phyloP scores from a whole-genome alignment of 441 rosid genomes.

The Viola pubescens region DNA sequence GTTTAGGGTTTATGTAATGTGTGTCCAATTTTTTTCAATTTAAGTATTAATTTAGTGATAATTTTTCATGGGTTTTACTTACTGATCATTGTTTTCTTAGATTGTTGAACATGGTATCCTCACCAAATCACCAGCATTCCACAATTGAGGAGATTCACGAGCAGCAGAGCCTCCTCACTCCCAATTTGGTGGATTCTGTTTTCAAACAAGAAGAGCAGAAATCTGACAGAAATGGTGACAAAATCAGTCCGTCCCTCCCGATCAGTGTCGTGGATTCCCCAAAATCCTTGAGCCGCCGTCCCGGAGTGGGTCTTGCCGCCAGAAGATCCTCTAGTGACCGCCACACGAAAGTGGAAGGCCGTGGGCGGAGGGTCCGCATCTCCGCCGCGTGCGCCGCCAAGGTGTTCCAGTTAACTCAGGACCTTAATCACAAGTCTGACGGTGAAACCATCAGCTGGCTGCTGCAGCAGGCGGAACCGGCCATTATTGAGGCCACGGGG shows the following conservation, averaged over 20 bases:
- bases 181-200: constrained; percentile 16
- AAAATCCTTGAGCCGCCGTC: background rate
- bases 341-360: constrained; percentile 73
- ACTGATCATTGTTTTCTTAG: background rate
- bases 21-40: background rate
- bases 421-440: constrained; percentile 59
- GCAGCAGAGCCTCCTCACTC: constrained; percentile 15
- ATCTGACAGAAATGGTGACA: background rate
- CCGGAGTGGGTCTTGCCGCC: background rate
- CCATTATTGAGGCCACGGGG: constrained; percentile 62
- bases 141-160: constrained; percentile 31
- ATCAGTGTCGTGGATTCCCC: constrained; percentile 20
- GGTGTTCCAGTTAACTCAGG: constrained; percentile 61
- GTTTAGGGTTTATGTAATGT: background rate
- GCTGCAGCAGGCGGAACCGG: constrained; percentile 49
- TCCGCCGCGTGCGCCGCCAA: constrained; percentile 59
- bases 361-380: constrained; percentile 59
- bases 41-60: background rate
- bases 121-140: constrained; percentile 15
- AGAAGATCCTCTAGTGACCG: constrained; percentile 49
- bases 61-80: background rate
- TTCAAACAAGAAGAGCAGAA: constrained; percentile 29
- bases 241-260: constrained; percentile 13
- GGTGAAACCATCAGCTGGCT: constrained; percentile 69
- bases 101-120: background rate